These are phyloP conservation scores for Trichoderma sp. DNA, from an alignment of 2,329 filamentous ascomycete species.

Conservation along the genomic window DNA sequence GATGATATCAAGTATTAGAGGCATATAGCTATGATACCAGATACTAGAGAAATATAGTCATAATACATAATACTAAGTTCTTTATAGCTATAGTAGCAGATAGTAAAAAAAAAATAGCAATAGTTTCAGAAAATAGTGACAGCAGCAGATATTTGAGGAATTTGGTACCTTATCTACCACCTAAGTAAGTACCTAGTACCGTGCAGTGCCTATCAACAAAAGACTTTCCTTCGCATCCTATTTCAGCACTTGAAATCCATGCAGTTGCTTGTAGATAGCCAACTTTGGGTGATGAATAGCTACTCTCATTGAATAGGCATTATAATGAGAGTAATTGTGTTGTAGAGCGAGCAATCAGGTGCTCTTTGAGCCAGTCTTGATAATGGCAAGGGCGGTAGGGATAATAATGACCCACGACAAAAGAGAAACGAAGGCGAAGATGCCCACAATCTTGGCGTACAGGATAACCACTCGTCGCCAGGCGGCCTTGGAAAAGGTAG, in stretches of 20 bases:
- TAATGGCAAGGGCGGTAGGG: conserved; percentile 49
- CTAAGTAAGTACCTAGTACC: neutral
- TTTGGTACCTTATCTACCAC: neutral
- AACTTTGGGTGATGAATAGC: neutral
- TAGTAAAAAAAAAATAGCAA: neutral
- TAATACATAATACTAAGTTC: too few species aligned
- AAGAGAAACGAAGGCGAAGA: conserved; percentile 48
- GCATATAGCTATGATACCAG: too few species aligned
- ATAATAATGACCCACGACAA: conserved; percentile 47
- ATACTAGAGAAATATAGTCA: too few species aligned
- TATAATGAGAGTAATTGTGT: neutral
- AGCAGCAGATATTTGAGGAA: neutral
- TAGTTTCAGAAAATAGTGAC: neutral
- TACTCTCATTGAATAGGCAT: neutral
- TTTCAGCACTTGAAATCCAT: neutral
- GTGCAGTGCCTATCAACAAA: neutral
- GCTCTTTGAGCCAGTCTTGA: conserved; percentile 18
- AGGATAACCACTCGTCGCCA: conserved; percentile 72
- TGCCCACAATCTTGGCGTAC: conserved; percentile 66
- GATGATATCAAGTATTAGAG: too few species aligned
- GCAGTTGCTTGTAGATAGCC: neutral
- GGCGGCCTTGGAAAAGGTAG: conserved; percentile 68
- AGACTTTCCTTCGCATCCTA: neutral
- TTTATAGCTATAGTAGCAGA: neutral
- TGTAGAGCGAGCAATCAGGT: neutral